phyloP scores from a whole-genome alignment of 345 rosid species.

The Theobroma cacao region DNA sequence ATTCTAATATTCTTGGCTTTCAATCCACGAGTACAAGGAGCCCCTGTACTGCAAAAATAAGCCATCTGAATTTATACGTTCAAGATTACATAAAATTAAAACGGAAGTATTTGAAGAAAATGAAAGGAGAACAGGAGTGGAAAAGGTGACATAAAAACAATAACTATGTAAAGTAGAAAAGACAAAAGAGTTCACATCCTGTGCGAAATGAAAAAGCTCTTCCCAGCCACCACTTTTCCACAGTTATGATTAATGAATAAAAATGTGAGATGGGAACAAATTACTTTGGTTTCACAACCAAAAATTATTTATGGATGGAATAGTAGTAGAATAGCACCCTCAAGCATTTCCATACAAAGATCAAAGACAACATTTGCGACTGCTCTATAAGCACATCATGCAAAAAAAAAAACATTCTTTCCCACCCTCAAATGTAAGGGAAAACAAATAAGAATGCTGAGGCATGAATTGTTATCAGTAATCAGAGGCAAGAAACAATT shows the following conservation, averaged over 20 bases:
- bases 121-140: neutral
- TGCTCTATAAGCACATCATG: neutral
- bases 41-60: constrained; percentile 61
- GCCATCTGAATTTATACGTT: constrained; percentile 24
- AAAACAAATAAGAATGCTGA: neutral
- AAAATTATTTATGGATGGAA: neutral
- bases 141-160: neutral
- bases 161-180: neutral
- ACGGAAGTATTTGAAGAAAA: constrained; percentile 1
- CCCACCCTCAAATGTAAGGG: neutral
- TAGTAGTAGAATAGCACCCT: neutral
- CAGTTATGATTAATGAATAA: neutral
- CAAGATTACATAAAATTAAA: constrained; percentile 3
- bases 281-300: neutral
- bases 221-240: neutral
- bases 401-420: neutral
- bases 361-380: neutral
- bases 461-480: neutral
- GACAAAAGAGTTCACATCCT: neutral
- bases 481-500: neutral
- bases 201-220: neutral
- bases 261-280: neutral
- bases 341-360: neutral
- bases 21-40: constrained; percentile 39
- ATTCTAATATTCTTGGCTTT: constrained; percentile 55